Base-by-base conservation (phyloP, 1,139 yeast species). In the Candida sp. region DNA sequence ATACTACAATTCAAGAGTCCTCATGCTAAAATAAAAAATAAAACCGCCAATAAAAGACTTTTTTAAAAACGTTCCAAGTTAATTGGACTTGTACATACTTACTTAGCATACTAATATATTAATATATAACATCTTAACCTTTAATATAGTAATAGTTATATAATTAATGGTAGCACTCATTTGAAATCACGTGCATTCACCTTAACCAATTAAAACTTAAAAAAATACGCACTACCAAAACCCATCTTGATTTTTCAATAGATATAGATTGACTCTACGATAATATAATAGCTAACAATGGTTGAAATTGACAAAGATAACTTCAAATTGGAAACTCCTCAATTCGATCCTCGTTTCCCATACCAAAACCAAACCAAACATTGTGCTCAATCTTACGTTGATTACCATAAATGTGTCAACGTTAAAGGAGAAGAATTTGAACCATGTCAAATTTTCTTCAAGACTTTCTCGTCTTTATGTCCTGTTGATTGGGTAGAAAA, bases 371-470 rank as follows among this genome's bases (percentile, higher is more conserved):
- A 91, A 74, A 87, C 97, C 61, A 90, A 87, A 77, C 97, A 91
- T 79, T 91, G 99, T 80, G 95, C 95, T 82, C 98, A 91, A 77
- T 80, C 95, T 55, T 93, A 91, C 77, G 89, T 93, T 61, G 99
- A 93, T 73, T 93, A 91, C 84, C 93, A 87, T 85, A 91, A 90
- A 74, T 93, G 99, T 77, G 82, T 93, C 67, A 86, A 84, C 63
- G 90, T 91, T 56, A 91, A 91, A 77, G 99, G 99, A 64, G 98
- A 93, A 74, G 98, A 91, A 53, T 93, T 93, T 64, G 97, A 91
- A 62, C 98, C 98, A 63, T 93, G 99, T 74, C 81, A 90, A 73
- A 90, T 88, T 57, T 93, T 93, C 77, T 88, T 82, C 84, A 86
- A 83, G 73, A 88, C 97, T 47, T 93, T 79, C 79, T 81, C 86